Base-by-base conservation (phyloP, 2,329 filamentous ascomycete species). In the Aspergillus sp. region DNA sequence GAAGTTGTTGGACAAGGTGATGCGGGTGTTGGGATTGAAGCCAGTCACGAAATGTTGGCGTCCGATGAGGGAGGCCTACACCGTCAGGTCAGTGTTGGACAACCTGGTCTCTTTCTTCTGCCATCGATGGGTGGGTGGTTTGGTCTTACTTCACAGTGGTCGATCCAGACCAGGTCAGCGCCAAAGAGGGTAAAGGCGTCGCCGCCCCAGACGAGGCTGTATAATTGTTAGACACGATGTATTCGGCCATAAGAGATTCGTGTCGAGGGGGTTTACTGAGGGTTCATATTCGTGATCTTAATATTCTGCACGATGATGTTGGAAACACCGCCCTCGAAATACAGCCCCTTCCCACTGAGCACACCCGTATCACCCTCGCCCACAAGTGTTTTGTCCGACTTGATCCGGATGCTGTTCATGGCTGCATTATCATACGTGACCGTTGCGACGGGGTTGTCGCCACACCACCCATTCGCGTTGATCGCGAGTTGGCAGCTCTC, bases 21-120 rank as follows among this genome's bases (percentile, higher is more conserved):
- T 80, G 37, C 82, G 80, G 69, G 78, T 79, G 63, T 77, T 79
- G 53, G 82, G 79, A 2, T 70, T 68, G 67, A 78, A 81, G 56
- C 84, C 84, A 43, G 84, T 77, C 40, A 87, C 84, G 47, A 86
- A 81, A 74, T 85, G 82, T 72, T 87, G 84, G 40, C 84, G 82
- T 54, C 82, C 83, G 61, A 86, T 82, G 47, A 82, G 78, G 45
- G 82, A 83, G 48, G 82, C 83, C 73, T 84, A 83, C 69, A 86
- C 65, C 61, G 84, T 86, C 66, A 86, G 76, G 57, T 80, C 64
- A 83, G 39, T 71, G 7, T 0, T 21, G 19, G 19, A 21, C 19
- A 21, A 21, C 19, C 19, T 3, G 19, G 11, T 9, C n/a, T 33
- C 23, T 23, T 8, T 12, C 12, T 49, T 6, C 7, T 49, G 17